A percentile compares a stretch with the other conserved stretches of the same genome.
Conservation (phyloP, 768 basidiomycete species). For the Neoboletus magnificus region DNA sequence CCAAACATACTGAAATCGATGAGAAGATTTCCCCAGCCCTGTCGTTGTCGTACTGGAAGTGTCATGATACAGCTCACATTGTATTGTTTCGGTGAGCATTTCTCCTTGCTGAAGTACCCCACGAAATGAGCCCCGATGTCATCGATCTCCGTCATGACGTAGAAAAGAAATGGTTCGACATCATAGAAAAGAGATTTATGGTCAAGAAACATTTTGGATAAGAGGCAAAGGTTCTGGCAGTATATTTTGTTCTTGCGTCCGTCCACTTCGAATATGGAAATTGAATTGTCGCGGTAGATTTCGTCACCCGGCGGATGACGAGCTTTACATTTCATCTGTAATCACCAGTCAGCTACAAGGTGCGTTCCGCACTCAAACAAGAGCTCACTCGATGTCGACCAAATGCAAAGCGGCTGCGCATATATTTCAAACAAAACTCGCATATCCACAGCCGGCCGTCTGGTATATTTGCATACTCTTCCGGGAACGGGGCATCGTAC, state of each 20-base stretch:
- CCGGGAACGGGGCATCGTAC: constrained; percentile 98
- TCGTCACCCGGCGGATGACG: constrained; percentile 97
- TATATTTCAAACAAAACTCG: constrained; percentile 97
- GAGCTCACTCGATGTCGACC: constrained; percentile 76
- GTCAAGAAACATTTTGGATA: constrained; percentile 99
- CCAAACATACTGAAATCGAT: constrained; percentile 86
- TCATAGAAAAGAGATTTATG: constrained; percentile 99
- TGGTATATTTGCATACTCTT: constrained; percentile 90
- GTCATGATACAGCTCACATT: constrained; percentile 99
- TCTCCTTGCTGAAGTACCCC: constrained; percentile 99
- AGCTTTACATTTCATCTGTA: constrained; percentile 89
- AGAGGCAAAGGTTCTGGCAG: constrained; percentile 95
- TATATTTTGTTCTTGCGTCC: constrained; percentile 99
- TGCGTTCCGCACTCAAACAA: background rate
- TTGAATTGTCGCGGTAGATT: constrained; percentile 84
- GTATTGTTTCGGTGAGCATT: constrained; percentile 91
- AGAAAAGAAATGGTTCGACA: constrained; percentile 98
- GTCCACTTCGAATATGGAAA: constrained; percentile 97
- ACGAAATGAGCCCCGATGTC: constrained; percentile 90
- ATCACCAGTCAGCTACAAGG: constrained; percentile 11
- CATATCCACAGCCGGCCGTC: constrained; percentile 95
- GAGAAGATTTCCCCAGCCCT: constrained; percentile 95
- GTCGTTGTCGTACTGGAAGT: constrained; percentile 87
- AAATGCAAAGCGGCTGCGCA: constrained; percentile 89
- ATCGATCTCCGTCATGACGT: constrained; percentile 92